Evolutionary conservation across 805 yeast genomes (phyloP), one percentile per base, ranked within the genome.

Genomic region (Starmerella vitae): DNA sequence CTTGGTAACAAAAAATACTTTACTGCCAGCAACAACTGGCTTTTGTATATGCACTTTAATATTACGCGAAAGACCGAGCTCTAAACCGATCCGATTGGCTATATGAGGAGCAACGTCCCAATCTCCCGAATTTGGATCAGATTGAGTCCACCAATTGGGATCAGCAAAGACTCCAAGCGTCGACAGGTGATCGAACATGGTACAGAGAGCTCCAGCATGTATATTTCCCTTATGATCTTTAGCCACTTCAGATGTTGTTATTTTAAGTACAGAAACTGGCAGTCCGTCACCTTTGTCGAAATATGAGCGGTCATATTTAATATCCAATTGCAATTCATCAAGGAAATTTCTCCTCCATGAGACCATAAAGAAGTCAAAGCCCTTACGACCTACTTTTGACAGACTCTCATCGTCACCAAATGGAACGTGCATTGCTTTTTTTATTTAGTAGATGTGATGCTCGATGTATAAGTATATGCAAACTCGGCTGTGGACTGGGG

Each of bases 11-110:
- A 46, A 26, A 27, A 33, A 32, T 5, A 41, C 29, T 10, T 42
- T 37, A 12, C 38, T n/a, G 10, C 47, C 49, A 2, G 37, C 39
- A 4, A 30, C 27, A 14, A 42, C 36, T 14, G 43, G 45, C n/a
- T 36, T 36, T 36, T 39, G 38, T 17, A 39, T 26, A 30, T 46
- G 47, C 31, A 40, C n/a, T 24, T 43, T 38, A 38, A 46, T 43
- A 20, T 34, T 39, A 26, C 49, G 46, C 31, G 49, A 46, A 15
- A 46, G 41, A 12, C 49, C 49, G 17, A 43, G 3, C 44, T 37
- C 38, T 10, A 34, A 17, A 14, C 18, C 25, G 9, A 41, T 14
- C 6, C 34, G 30, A 13, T 12, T 5, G 9, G 20, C 34, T 14
- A 37, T 15, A 15, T 30, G 20, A 20, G 33, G 29, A 15, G 33